phyloP scores from a whole-genome alignment of 1,284 basidiomycete species.

The Caloboletus firmus region DNA sequence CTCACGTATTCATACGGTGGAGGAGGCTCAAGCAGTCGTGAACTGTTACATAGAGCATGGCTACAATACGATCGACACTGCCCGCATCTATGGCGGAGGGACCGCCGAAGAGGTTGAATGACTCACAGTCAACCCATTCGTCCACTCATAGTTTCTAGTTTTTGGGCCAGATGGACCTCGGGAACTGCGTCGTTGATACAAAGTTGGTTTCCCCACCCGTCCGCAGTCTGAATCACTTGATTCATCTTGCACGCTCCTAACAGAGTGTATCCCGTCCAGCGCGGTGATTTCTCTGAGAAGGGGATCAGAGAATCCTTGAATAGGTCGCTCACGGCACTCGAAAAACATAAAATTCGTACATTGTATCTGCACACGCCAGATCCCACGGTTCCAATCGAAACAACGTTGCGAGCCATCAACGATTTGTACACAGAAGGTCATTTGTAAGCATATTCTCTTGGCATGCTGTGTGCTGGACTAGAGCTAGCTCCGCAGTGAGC shows the following conservation, averaged over 20 bases:
- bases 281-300: conserved; percentile 25
- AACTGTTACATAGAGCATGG: conserved; percentile 25
- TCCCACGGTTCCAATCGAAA: conserved; percentile 30
- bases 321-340: conserved; percentile 26
- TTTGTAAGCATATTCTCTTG: conserved; percentile 35
- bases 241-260: background rate
- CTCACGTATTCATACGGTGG: conserved; percentile 26
- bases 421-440: conserved; percentile 40
- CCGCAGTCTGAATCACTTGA: background rate
- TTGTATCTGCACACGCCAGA: conserved; percentile 35
- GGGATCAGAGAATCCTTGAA: conserved; percentile 28
- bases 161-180: conserved; percentile 28
- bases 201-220: conserved; percentile 14
- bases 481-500: conserved; percentile 34
- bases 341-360: conserved; percentile 24
- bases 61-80: conserved; percentile 31
- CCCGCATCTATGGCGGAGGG: conserved; percentile 32
- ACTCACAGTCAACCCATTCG: background rate
- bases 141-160: conserved; percentile 14
- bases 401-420: conserved; percentile 41
- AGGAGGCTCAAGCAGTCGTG: conserved; percentile 26
- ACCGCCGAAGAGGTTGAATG: conserved; percentile 32
- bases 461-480: conserved; percentile 12
- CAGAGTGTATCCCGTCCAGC: conserved; percentile 26
- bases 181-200: conserved; percentile 30